A percentile compares a stretch with the other conserved stretches of the same genome.
phyloP scores from a whole-genome alignment of 164 flowering plant genomes.

The Piper longum region DNA sequence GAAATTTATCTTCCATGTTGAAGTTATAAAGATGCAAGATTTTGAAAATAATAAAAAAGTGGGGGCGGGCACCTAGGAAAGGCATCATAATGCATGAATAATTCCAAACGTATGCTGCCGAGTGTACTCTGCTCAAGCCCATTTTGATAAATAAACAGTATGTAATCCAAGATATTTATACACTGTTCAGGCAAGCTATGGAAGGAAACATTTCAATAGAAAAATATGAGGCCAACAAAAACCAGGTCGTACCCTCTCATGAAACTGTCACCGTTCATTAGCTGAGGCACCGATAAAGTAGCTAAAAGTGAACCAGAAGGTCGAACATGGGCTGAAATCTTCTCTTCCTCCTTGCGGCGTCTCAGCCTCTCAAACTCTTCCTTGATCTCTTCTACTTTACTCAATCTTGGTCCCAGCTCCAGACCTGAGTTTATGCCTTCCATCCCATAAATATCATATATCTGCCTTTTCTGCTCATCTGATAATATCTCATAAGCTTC shows the following conservation, averaged over 20 bases:
- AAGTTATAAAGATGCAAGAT: neutral
- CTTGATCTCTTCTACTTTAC: slow-evolving; percentile 71
- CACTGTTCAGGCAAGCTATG: neutral
- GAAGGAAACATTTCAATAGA: neutral
- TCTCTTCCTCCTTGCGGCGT: slow-evolving; percentile 51
- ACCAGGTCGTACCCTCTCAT: slow-evolving; percentile 52
- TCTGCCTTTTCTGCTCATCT: slow-evolving; percentile 62
- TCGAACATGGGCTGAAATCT: slow-evolving; percentile 38
- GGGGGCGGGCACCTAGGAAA: too few species aligned
- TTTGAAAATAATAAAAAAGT: too few species aligned
- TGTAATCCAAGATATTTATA: too few species aligned
- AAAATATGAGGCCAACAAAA: too few species aligned
- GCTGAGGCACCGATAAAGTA: slow-evolving; percentile 67
- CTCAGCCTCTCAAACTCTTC: slow-evolving; percentile 69
- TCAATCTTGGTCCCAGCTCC: slow-evolving; percentile 77
- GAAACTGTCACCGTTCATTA: slow-evolving; percentile 59
- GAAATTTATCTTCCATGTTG: too few species aligned
- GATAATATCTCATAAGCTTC: slow-evolving; percentile 88
- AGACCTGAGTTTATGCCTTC: slow-evolving; percentile 87
- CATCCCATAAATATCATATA: slow-evolving; percentile 97
- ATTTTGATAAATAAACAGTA: too few species aligned
- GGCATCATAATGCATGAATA: too few species aligned
- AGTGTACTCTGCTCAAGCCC: too few species aligned
- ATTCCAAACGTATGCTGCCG: too few species aligned
- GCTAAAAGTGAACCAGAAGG: slow-evolving; percentile 70